A percentile compares a stretch with the other conserved stretches of the same genome.
Conservation (phyloP, 2,329 filamentous ascomycete genomes). For the Fusarium sublunatum region DNA sequence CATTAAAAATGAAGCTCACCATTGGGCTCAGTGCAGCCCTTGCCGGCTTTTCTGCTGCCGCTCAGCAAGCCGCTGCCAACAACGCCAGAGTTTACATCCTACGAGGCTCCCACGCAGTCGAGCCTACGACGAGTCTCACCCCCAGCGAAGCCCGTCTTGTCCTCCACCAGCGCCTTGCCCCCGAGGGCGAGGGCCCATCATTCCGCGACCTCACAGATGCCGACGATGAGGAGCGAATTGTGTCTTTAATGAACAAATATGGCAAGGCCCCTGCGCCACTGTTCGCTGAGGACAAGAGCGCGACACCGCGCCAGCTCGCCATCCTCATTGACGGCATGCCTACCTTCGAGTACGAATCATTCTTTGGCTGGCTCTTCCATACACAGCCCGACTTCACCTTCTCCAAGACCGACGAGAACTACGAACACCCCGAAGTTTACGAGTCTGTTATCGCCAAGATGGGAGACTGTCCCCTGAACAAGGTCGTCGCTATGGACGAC, state of each 20-base stretch:
- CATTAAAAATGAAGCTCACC: constrained; percentile 57
- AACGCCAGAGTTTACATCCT: constrained; percentile 67
- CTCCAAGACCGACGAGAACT: constrained; percentile 56
- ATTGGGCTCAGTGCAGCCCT: constrained; percentile 55
- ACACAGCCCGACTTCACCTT: constrained; percentile 61
- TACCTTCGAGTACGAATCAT: constrained; percentile 55
- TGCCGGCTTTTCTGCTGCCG: constrained; percentile 53
- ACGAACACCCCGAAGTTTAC: constrained; percentile 57
- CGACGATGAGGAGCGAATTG: constrained; percentile 58
- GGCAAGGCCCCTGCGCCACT: constrained; percentile 64
- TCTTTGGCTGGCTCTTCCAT: constrained; percentile 54
- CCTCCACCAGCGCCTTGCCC: constrained; percentile 66
- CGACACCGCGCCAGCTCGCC: constrained; percentile 65
- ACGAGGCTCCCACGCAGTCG: constrained; percentile 47
- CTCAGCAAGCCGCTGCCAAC: constrained; percentile 58
- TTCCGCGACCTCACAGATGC: constrained; percentile 59
- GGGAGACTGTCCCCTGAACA: constrained; percentile 53
- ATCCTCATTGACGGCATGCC: constrained; percentile 69
- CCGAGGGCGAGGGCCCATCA: constrained; percentile 60
- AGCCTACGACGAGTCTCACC: constrained; percentile 57
- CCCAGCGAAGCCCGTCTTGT: constrained; percentile 68
- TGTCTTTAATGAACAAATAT: constrained; percentile 70
- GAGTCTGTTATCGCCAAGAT: constrained; percentile 52
- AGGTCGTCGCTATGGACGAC: constrained; percentile 56
- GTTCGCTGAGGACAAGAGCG: constrained; percentile 55